These are phyloP conservation scores for Starmerella bombicola DNA, from an alignment of 805 yeast species.

Conservation along the genomic window DNA sequence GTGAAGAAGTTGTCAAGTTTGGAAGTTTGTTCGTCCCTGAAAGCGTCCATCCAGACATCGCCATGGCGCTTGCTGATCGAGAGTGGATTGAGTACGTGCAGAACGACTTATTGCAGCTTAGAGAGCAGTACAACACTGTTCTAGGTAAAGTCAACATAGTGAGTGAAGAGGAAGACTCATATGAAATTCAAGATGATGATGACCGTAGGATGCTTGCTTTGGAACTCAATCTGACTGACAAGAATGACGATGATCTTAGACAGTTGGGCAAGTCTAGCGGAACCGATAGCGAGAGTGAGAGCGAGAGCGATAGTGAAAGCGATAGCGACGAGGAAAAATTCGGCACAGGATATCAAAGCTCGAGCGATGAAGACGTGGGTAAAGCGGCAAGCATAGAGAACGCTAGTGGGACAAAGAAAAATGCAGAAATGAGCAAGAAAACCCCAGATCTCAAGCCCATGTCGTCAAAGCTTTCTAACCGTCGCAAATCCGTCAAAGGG, in stretches of 20 bases:
- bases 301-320: slow-evolving; percentile 22
- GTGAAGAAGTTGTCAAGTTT: slow-evolving; percentile 93
- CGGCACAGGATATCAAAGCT: background rate
- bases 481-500: too few species aligned
- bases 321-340: slow-evolving; percentile 23
- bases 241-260: slow-evolving; percentile 9
- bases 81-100: slow-evolving; percentile 77
- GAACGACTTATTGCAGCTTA: slow-evolving; percentile 68
- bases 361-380: background rate
- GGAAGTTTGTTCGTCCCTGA: slow-evolving; percentile 48
- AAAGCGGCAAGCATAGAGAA: background rate
- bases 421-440: background rate
- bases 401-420: background rate
- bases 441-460: background rate
- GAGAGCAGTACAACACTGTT: slow-evolving; percentile 89
- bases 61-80: slow-evolving; percentile 36
- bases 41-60: slow-evolving; percentile 42
- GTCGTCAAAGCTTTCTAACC: too few species aligned
- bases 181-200: slow-evolving; percentile 21
- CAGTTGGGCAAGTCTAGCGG: background rate
- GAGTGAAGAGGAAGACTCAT: slow-evolving; percentile 28
- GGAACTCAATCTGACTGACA: slow-evolving; percentile 25
- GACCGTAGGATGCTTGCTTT: slow-evolving; percentile 19
- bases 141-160: slow-evolving; percentile 48
- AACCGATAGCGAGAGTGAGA: slow-evolving; percentile 10